phyloP scores from a whole-genome alignment of 768 basidiomycete genomes.

The Pisolithus microcarpus region DNA sequence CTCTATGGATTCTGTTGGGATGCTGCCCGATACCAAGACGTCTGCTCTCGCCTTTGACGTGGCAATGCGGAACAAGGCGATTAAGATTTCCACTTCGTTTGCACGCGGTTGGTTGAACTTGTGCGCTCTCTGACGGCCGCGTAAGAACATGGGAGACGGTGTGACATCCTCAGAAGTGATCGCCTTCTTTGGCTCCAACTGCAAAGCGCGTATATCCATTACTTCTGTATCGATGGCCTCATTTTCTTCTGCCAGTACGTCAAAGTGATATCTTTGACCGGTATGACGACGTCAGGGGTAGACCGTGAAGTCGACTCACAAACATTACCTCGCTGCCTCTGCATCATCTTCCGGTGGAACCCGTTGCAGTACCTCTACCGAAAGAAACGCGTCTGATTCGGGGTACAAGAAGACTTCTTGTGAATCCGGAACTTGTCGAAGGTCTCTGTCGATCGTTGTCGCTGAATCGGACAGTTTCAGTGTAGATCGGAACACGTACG shows the following conservation, averaged over 20 bases:
- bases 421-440: conserved; percentile 87
- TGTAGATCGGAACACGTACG: conserved; percentile 48
- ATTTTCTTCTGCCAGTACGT: conserved; percentile 80
- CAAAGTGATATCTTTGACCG: background rate
- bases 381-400: conserved; percentile 60
- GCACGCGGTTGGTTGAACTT: conserved; percentile 63
- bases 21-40: conserved; percentile 78
- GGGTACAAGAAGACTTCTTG: conserved; percentile 88
- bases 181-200: conserved; percentile 34
- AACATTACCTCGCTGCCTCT: conserved; percentile 63
- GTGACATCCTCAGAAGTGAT: conserved; percentile 34
- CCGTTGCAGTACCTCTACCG: conserved; percentile 77
- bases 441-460: conserved; percentile 30
- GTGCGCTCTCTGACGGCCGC: conserved; percentile 60
- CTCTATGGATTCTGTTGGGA: conserved; percentile 44
- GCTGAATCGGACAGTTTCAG: background rate
- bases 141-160: conserved; percentile 53
- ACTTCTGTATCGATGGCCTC: conserved; percentile 49
- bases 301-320: background rate
- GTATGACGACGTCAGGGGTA: background rate
- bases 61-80: conserved; percentile 77
- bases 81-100: conserved; percentile 68
- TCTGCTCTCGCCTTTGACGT: conserved; percentile 54
- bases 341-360: conserved; percentile 50
- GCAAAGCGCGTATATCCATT: conserved; percentile 22